A percentile compares a stretch with the other conserved stretches of the same genome.
Evolutionary conservation across 192 early-diverging fungal species (phyloP).

Genomic region (Oehlia diaphana): DNA sequence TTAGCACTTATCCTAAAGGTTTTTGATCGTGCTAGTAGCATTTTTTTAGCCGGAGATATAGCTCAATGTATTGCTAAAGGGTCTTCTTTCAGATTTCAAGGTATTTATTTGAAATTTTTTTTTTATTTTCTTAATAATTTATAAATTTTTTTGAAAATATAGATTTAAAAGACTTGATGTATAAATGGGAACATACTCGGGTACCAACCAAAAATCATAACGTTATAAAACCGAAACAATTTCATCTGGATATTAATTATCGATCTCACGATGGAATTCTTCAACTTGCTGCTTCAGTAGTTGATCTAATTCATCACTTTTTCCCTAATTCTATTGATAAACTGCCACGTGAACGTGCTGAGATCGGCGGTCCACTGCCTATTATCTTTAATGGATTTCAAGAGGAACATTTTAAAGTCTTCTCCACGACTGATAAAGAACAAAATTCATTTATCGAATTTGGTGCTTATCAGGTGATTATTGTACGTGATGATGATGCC

Average conservation of each 20-base stretch:
- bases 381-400: neutral
- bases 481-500: constrained; percentile 11
- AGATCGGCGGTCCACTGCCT: constrained; percentile 17
- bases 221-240: constrained; percentile 6
- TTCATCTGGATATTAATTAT: constrained; percentile 19
- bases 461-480: constrained; percentile 25
- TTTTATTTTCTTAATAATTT: neutral
- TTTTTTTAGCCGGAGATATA: constrained; percentile 26
- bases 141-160: neutral
- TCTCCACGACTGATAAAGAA: too few relatives aligned
- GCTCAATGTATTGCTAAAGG: constrained; percentile 23
- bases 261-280: constrained; percentile 25
- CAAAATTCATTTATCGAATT: constrained; percentile 2
- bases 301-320: constrained; percentile 3
- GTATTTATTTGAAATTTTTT: neutral
- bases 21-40: neutral
- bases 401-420: neutral
- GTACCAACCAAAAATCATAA: neutral
- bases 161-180: constrained; percentile 2
- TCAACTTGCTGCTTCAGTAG: constrained; percentile 22
- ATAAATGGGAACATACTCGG: constrained; percentile 11
- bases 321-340: constrained; percentile 21
- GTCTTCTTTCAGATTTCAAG: constrained; percentile 20
- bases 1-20: constrained; percentile 14
- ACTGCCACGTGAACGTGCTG: neutral